A percentile compares a stretch with the other conserved stretches of the same genome.
Conservation (phyloP, 768 basidiomycete species). For the Phaffia australis region DNA sequence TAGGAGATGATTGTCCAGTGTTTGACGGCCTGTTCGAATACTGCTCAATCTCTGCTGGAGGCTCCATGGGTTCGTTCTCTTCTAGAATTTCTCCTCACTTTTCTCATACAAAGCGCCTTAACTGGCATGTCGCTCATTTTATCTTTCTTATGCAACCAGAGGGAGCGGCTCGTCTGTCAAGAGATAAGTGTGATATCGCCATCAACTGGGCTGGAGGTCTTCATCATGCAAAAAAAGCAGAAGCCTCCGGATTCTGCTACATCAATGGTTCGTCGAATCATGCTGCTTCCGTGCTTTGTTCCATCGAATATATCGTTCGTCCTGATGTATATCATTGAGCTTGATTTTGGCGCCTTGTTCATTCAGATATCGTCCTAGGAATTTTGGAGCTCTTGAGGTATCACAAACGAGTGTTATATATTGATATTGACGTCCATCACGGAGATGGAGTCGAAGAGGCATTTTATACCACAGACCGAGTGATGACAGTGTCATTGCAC, state of each 20-base stretch:
- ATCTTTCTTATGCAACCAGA: conserved; percentile 45
- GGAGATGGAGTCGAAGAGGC: conserved; percentile 99
- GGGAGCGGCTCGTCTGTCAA: conserved; percentile 87
- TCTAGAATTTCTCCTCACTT: background rate
- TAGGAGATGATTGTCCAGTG: conserved; percentile 97
- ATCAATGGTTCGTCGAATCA: conserved; percentile 62
- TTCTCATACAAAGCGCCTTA: background rate
- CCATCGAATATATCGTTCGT: conserved; percentile 1
- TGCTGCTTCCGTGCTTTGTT: background rate
- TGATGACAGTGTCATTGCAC: conserved; percentile 97
- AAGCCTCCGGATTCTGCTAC: conserved; percentile 98
- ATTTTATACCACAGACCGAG: conserved; percentile 95
- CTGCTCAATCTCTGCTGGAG: conserved; percentile 98
- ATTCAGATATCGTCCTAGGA: conserved; percentile 87
- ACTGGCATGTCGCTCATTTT: background rate
- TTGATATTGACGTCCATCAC: conserved; percentile 97
- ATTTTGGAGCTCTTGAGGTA: conserved; percentile 89
- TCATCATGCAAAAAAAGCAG: conserved; percentile 98
- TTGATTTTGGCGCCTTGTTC: background rate
- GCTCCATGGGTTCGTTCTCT: conserved; percentile 76
- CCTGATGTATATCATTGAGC: background rate
- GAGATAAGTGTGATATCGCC: conserved; percentile 97
- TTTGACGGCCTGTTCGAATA: conserved; percentile 98
- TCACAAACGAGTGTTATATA: conserved; percentile 87
- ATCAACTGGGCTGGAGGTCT: conserved; percentile 98